These are phyloP conservation scores for Pneumocystis wakefieldiae DNA, from an alignment of 1,139 yeast species.

Conservation along the genomic window DNA sequence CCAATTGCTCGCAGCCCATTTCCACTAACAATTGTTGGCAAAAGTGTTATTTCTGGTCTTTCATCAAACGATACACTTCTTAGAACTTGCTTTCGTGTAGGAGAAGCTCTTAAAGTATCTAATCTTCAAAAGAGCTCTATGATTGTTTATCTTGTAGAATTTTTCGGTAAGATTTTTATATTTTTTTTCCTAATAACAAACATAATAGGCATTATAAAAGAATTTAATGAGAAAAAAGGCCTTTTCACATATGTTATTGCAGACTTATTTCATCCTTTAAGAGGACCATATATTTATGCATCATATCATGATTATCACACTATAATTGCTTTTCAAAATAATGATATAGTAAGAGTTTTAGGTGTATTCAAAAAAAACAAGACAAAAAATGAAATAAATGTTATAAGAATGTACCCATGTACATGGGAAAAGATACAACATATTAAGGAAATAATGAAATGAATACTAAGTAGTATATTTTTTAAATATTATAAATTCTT, in stretches of 20 bases:
- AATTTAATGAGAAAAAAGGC: neutral
- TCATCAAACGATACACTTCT: neutral
- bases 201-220: neutral
- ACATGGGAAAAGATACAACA: neutral
- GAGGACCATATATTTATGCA: neutral
- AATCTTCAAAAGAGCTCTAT: neutral
- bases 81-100: neutral
- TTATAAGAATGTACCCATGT: neutral
- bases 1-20: neutral
- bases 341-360: neutral
- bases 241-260: neutral
- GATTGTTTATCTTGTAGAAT: neutral
- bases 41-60: neutral
- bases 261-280: neutral
- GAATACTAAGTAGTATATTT: neutral
- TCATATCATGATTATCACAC: neutral
- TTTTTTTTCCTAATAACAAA: neutral
- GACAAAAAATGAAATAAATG: neutral
- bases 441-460: neutral
- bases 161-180: neutral
- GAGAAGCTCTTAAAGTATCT: neutral
- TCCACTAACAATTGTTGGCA: neutral
- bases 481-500: neutral
- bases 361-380: neutral
- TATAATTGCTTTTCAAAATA: neutral